Evolutionary conservation across 2,329 filamentous ascomycete genomes (phyloP).

Genomic region (Cladosporium sp.): DNA sequence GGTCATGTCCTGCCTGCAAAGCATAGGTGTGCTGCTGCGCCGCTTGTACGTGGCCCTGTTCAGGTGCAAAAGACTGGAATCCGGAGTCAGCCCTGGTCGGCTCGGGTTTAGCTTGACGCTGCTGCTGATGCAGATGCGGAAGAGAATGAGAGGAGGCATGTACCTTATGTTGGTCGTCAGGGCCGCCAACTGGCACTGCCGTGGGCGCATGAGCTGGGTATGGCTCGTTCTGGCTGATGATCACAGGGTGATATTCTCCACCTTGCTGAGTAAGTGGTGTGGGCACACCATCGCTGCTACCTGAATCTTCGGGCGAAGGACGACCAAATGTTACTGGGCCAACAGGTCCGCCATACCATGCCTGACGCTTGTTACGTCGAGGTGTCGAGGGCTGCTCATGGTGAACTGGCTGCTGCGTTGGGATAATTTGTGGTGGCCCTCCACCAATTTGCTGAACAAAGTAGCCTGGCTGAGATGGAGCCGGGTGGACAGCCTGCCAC

Average conservation of each 20-base stretch:
- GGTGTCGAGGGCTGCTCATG: constrained; percentile 45
- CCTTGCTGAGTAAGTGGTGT: constrained; percentile 48
- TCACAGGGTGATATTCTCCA: constrained; percentile 49
- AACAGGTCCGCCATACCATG: constrained; percentile 63
- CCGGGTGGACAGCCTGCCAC: constrained; percentile 13
- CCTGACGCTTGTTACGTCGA: constrained; percentile 62
- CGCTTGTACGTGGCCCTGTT: constrained; percentile 7
- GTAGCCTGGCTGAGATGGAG: neutral
- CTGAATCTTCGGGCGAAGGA: constrained; percentile 53
- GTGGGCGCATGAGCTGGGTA: constrained; percentile 1
- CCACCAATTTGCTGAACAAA: constrained; percentile 2
- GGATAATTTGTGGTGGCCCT: neutral
- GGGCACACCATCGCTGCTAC: constrained; percentile 50
- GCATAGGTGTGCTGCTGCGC: constrained; percentile 28
- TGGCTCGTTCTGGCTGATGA: constrained; percentile 45
- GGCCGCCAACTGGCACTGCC: constrained; percentile 14
- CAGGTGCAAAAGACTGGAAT: constrained; percentile 27
- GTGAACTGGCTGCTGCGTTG: neutral
- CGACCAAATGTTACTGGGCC: constrained; percentile 30
- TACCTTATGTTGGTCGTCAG: constrained; percentile 39
- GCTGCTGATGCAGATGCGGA: constrained; percentile 8
- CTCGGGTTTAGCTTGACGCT: constrained; percentile 29
- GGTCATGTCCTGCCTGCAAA: constrained; percentile 31
- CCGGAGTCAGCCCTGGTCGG: constrained; percentile 31
- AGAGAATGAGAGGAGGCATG: constrained; percentile 19